Evolutionary conservation across 2,329 filamentous ascomycete species (phyloP).

Genomic region (Monilinia vaccinii-corymbosi): DNA sequence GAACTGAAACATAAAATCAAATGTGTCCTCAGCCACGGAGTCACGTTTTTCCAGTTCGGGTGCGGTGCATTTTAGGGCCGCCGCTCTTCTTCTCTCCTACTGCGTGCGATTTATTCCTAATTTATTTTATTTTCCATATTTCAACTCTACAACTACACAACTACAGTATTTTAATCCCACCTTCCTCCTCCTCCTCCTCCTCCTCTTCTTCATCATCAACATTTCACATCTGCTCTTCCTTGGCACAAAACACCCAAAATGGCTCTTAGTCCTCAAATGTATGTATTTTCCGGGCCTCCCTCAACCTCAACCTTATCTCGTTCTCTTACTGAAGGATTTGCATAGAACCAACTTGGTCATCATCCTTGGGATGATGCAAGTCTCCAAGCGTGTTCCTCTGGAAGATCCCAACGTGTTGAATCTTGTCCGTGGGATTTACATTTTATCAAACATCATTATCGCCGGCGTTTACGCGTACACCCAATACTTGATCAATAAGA

Average conservation of each 20-base stretch:
- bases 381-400: constrained; percentile 90
- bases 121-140: not conserved
- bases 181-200: not conserved
- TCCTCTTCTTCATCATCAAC: not conserved
- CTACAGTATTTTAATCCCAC: constrained; percentile 10
- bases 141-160: constrained; percentile 10
- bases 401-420: constrained; percentile 71
- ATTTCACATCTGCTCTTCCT: not conserved
- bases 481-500: constrained; percentile 79
- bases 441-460: constrained; percentile 69
- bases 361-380: constrained; percentile 97
- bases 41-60: not conserved
- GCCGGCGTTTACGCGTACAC: constrained; percentile 77
- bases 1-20: not conserved
- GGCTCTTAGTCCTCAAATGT: constrained; percentile 59
- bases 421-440: constrained; percentile 54
- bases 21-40: constrained; percentile 9
- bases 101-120: no score
- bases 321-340: constrained; percentile 15
- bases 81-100: not conserved
- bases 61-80: constrained; percentile 1
- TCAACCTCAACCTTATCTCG: constrained; percentile 4
- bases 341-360: constrained; percentile 82
- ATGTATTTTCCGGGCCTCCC: constrained; percentile 37
- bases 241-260: constrained; percentile 37